Base-by-base conservation (phyloP, 768 basidiomycete species). In the Gloeostereum incarnatum region DNA sequence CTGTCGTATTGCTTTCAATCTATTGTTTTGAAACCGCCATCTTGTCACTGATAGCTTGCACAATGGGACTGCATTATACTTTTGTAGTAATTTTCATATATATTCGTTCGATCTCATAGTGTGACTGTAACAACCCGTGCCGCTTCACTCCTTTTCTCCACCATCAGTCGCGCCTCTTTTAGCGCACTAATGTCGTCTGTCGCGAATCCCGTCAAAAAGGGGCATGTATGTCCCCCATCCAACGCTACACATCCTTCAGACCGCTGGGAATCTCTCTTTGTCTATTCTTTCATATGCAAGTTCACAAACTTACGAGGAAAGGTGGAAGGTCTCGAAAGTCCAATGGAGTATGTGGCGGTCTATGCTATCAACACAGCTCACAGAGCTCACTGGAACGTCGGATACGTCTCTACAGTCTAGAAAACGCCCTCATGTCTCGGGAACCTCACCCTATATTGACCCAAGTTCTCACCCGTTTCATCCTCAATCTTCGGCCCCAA, bases 241-340 rank as follows among this genome's bases (percentile, higher is more conserved):
- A 69, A 64, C 52, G 84, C 82, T 19, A 70, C 57, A 18, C 84
- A 87, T 64, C 88, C 88, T 20, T 66, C 68, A 39, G 81, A 82
- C 62, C 81, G 82, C 59, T 91, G 88, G 88, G 88, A 91, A 62
- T 75, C 81, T 4, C 60, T 86, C 47, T 90, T 88, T 59, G 75
- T 91, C 25, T 91, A 87, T 58, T 73, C 79, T 21, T 91, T 91
- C 63, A 78, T 91, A 46, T 77, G 73, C 65, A 85, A 75, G 59
- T 91, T 86, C 65, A 86, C 85, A 17, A 65, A 71, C 58, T 64
- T 90, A 49, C 76, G 73, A 47, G 66, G 67, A 42, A 87, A 85
- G 60, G 66, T 85, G 26, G 83, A 86, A 57, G 85, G 87, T 40
- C 61, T 90, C 42, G 78, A 88, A 52, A 71, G 77, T 47, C 75